Conservation (phyloP, 345 rosid species). For the Brassica carinata region DNA sequence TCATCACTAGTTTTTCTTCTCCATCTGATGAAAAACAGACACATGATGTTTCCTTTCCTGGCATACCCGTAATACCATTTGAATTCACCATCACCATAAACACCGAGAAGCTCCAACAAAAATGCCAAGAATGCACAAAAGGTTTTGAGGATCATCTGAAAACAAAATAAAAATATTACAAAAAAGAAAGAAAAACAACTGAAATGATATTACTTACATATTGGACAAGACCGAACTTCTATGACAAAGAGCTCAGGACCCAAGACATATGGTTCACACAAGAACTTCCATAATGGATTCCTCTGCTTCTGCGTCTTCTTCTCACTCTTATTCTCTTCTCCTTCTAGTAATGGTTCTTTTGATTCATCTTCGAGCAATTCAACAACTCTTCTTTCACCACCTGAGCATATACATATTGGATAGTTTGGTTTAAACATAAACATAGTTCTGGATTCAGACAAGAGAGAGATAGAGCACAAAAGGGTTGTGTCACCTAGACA, state of each 20-base stretch:
- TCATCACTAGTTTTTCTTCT: background rate
- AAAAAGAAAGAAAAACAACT: background rate
- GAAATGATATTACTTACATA: conserved; percentile 54
- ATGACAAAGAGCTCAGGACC: conserved; percentile 68
- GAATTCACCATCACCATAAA: conserved; percentile 85
- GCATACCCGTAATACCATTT: conserved; percentile 83
- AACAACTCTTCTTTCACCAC: conserved; percentile 70
- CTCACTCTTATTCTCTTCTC: conserved; percentile 33
- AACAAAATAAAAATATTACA: conserved; percentile 5
- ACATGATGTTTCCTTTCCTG: background rate
- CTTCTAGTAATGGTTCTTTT: conserved; percentile 53
- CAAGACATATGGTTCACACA: conserved; percentile 59
- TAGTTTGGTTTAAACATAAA: background rate
- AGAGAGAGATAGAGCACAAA: background rate
- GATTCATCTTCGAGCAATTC: conserved; percentile 67
- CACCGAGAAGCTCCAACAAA: conserved; percentile 67
- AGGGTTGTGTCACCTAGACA: conserved; percentile 64
- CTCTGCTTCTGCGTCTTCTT: conserved; percentile 23
- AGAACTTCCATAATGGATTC: conserved; percentile 56
- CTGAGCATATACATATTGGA: conserved; percentile 32
- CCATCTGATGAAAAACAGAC: background rate
- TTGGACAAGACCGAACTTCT: conserved; percentile 77
- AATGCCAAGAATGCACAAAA: conserved; percentile 72
- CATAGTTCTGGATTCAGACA: background rate
- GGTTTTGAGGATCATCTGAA: conserved; percentile 92